Evolutionary conservation across 169 alveolate genomes (phyloP).

Genomic region (Plasmodium blacklocki): DNA sequence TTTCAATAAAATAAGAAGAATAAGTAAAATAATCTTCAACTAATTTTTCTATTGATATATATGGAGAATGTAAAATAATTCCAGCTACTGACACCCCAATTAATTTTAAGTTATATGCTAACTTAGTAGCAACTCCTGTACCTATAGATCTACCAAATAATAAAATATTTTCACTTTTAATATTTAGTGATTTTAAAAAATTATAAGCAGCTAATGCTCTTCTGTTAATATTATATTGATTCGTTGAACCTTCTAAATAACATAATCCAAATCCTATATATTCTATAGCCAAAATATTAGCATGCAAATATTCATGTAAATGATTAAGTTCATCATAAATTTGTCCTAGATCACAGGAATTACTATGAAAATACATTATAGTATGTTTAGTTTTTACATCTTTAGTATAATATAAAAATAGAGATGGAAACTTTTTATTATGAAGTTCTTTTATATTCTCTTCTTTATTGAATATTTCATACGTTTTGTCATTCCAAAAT

Average conservation of each 20-base stretch:
- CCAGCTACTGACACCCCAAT: conserved; percentile 86
- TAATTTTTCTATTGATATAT: conserved; percentile 85
- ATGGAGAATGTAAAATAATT: conserved; percentile 89
- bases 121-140: conserved; percentile 89
- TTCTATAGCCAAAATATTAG: conserved; percentile 87
- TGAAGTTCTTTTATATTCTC: conserved; percentile 54
- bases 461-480: conserved; percentile 67
- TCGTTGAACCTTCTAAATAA: conserved; percentile 75
- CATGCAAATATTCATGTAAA: conserved; percentile 79
- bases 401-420: conserved; percentile 33
- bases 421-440: conserved; percentile 64
- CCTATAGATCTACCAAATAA: conserved; percentile 91
- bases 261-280: conserved; percentile 88
- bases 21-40: conserved; percentile 81
- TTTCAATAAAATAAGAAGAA: conserved; percentile 68
- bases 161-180: conserved; percentile 81
- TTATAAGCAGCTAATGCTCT: conserved; percentile 88
- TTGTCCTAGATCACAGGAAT: conserved; percentile 91
- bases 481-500: conserved; percentile 39
- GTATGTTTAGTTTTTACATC: conserved; percentile 50
- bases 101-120: conserved; percentile 82
- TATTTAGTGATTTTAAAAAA: conserved; percentile 84
- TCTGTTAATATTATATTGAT: conserved; percentile 81
- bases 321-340: conserved; percentile 85
- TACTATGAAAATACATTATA: conserved; percentile 77